phyloP scores from a whole-genome alignment of 108 stramenopile genomes.

The Fragilaria radians region DNA sequence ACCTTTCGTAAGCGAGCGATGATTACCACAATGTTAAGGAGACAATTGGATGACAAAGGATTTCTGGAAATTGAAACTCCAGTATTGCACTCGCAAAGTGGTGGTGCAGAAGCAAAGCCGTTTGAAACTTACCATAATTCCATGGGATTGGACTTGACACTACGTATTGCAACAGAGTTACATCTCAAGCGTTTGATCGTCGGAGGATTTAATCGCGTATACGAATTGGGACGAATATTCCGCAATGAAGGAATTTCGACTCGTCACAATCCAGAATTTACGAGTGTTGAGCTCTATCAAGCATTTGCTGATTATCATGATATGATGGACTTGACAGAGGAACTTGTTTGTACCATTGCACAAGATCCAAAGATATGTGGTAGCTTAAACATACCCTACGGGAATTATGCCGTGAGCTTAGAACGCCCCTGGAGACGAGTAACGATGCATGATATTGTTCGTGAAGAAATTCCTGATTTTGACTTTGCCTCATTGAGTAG shows the following conservation, averaged over 20 bases:
- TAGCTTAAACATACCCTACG: constrained; percentile 68
- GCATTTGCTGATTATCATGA: constrained; percentile 96
- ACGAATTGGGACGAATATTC: constrained; percentile 97
- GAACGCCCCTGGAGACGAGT: constrained; percentile 92
- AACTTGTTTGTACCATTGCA: constrained; percentile 48
- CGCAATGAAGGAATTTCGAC: constrained; percentile 99
- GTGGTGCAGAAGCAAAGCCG: constrained; percentile 97
- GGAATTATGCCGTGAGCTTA: constrained; percentile 73
- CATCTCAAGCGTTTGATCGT: constrained; percentile 95
- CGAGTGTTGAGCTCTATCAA: constrained; percentile 96
- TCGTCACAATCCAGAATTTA: constrained; percentile 99
- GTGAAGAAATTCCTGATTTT: constrained; percentile 84
- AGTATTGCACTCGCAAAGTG: constrained; percentile 85
- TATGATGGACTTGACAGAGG: constrained; percentile 96
- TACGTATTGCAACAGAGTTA: constrained; percentile 99
- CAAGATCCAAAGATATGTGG: constrained; percentile 32
- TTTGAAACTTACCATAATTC: constrained; percentile 97
- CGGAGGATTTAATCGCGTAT: constrained; percentile 96
- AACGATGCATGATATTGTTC: constrained; percentile 95
- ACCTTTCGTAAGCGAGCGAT: constrained; percentile 87
- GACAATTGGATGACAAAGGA: constrained; percentile 80
- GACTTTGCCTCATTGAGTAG: constrained; percentile 74
- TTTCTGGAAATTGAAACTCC: constrained; percentile 99
- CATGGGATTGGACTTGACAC: constrained; percentile 86
- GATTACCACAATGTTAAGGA: constrained; percentile 85